phyloP scores from a whole-genome alignment of 306 rosid genomes.

The peach (Prunus persica) region DNA sequence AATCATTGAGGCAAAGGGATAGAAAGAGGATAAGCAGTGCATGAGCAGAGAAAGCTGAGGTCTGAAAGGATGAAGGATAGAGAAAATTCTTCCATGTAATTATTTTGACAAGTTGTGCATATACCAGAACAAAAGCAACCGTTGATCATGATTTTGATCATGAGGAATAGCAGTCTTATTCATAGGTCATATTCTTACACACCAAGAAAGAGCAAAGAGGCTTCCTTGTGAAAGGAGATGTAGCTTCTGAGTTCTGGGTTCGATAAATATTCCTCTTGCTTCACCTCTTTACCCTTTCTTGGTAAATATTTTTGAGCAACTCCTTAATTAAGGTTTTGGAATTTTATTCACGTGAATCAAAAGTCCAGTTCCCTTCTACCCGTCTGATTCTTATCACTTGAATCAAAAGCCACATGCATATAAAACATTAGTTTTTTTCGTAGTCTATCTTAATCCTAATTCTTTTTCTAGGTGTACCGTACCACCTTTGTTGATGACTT shows the following conservation, averaged over 20 bases:
- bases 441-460: not conserved
- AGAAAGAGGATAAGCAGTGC: slow-evolving; percentile 19
- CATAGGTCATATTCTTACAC: slow-evolving; percentile 22
- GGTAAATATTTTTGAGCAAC: not conserved
- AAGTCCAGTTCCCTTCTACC: too few species aligned
- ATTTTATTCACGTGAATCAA: too few species aligned
- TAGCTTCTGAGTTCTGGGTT: not conserved
- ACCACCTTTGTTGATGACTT: too few species aligned
- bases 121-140: slow-evolving; percentile 15
- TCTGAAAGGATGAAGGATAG: not conserved
- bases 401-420: not conserved
- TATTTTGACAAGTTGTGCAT: slow-evolving; percentile 27
- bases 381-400: too few species aligned
- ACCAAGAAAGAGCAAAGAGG: slow-evolving; percentile 1
- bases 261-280: not conserved
- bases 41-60: not conserved
- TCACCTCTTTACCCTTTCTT: not conserved
- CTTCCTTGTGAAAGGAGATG: slow-evolving; percentile 1
- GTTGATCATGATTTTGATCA: not conserved
- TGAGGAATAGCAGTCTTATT: slow-evolving; percentile 7
- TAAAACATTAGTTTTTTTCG: too few species aligned
- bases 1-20: slow-evolving; percentile 7
- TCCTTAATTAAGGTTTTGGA: not conserved
- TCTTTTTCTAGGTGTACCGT: not conserved
- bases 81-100: slow-evolving; percentile 9